Evolutionary conservation across 2,329 filamentous ascomycete genomes (phyloP).

Genomic region (Pestalotiopsis sp.): DNA sequence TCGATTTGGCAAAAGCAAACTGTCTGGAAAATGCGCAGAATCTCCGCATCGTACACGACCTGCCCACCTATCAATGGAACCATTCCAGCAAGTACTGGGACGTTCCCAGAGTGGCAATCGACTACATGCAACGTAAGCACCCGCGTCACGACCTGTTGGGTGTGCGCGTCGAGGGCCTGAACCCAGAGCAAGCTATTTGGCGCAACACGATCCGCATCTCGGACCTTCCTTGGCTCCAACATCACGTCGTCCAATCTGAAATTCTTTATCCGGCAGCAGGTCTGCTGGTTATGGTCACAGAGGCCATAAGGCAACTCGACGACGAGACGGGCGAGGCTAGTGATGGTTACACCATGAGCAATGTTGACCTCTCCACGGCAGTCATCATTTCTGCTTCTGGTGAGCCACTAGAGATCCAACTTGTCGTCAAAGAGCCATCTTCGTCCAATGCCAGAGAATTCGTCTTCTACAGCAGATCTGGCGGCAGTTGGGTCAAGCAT

Average conservation of each 20-base stretch:
- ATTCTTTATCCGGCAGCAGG: conserved; percentile 24
- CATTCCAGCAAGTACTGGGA: conserved; percentile 23
- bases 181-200: conserved; percentile 22
- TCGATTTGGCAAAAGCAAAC: conserved; percentile 19
- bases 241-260: conserved; percentile 20
- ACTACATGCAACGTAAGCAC: conserved; percentile 21
- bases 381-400: neutral
- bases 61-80: conserved; percentile 32
- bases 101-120: conserved; percentile 23
- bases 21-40: conserved; percentile 15
- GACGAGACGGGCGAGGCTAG: conserved; percentile 2
- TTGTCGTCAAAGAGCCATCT: conserved; percentile 1
- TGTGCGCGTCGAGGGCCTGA: conserved; percentile 14
- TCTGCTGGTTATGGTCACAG: conserved; percentile 22
- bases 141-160: conserved; percentile 29
- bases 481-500: conserved; percentile 5
- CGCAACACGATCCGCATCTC: conserved; percentile 21
- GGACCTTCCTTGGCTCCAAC: conserved; percentile 19
- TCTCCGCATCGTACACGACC: conserved; percentile 15
- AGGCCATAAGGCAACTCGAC: conserved; percentile 22
- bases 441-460: neutral
- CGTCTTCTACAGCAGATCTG: conserved; percentile 6
- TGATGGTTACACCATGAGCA: neutral
- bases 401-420: conserved; percentile 1
- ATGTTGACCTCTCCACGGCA: conserved; percentile 3